Base-by-base conservation (phyloP, 805 yeast species). In the Saccharomycopsis sp. region DNA sequence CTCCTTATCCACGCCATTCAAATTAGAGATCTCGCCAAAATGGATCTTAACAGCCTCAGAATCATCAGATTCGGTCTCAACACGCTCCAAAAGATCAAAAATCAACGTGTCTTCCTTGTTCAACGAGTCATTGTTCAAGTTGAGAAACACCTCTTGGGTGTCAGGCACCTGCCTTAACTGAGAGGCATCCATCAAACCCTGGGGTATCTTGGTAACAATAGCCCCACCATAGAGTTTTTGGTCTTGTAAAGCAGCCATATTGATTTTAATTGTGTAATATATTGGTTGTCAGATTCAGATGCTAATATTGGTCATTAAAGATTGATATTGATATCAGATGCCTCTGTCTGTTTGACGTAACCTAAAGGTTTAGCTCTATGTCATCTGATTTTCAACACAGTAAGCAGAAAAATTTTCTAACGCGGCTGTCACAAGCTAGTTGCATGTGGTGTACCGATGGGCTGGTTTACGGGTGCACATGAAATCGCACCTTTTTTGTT, bases 141-240 rank as follows among this genome's bases (percentile, higher is more conserved):
- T 78, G 2, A 92, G 82, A 69, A 80, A 94, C 24, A 93, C 97
- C 69, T 93, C 99, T 69, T 94, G 98, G 0, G 91, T 84, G 67
- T 94, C 97, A 0, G 99, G 98, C 2, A 94, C 82, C 61, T 89
- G 89, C 58, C 99, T 75, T 54, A 92, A 68, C 42, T 75, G 70
- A 1, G 96, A 86, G 0, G 91, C 97, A 70, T 94, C 97, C 1
- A 86, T 67, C 54, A 86, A 76, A 0, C 79, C 80, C 1, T 64
- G 58, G 0, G 97, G 96, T 3, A 91, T 59, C 2, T 70, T 70
- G 0, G 83, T 77, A 2, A 76, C 67, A 19, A 91, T 78, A 0
- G 96, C 94, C 0, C 97, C 98, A 0, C 98, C 98, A 68, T 86
- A 92, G 3, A 91, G 44, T 50, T 58, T 15, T 23, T 47, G 56